Base-by-base conservation (phyloP, 257 asterid species). In the Solanum corneliomulleri region DNA sequence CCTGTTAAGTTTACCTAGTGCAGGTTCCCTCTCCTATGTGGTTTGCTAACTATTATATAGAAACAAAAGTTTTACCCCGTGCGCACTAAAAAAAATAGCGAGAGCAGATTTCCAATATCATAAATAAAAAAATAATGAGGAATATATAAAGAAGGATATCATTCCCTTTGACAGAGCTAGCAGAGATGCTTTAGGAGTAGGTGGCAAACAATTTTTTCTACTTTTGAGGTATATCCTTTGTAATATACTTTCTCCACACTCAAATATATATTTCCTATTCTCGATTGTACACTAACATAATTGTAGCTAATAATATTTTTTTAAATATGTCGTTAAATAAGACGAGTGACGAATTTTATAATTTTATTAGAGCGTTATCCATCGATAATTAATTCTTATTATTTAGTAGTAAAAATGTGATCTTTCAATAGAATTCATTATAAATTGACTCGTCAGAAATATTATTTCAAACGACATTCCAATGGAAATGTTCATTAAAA, bases 161-260 rank as follows among this genome's bases (percentile, higher is more conserved):
- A 21, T 75, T 21, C 56, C 56, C 82, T 52, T 41, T 39, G 11
- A 75, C 10, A 75, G 56, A 76, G 21, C 39, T 37, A 37, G 39
- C 1, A 42, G 62, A 77, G 62, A 77, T 85, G 60, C 89, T 31
- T 69, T 6, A 49, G 6, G 60, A 42, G 60, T 77, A 77, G 62
- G 80, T 66, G 39, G 49, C 31, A 42, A 52, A 74, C 81, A 31
- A 27, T 78, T 60, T 47, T 44, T n/a, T 62, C 25, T 7, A n/a
- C 78, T n/a, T 39, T 23, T 23, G 31, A 35, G 90, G 90, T 68
- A 78, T 88, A 88, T 85, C 75, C 88, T 77, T 0, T 49, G 52
- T 85, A 86, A 85, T 88, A 85, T 88, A 77, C 90, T 71, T 75
- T 60, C 37, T 76, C 82, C 74, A 13, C 41, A 45, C 76, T 56